Percentiles rank a stretch among this genome's conserved stretches.
Evolutionary conservation across 805 yeast species (phyloP).

Genomic region (Priceomyces medius): DNA sequence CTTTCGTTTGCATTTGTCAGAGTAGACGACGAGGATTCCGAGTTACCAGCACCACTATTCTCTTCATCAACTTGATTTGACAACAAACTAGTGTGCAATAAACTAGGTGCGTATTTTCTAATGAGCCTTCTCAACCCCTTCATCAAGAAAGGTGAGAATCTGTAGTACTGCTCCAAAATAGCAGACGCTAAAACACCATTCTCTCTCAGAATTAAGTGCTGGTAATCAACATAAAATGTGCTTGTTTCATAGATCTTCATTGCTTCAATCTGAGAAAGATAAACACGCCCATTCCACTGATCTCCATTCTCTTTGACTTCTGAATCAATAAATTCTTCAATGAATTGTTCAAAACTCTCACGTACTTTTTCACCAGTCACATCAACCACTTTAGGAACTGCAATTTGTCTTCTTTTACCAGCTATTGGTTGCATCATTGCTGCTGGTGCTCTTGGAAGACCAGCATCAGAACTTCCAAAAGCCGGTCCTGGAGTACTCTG

Average conservation of each 20-base stretch:
- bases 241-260: slow-evolving; percentile 74
- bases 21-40: slow-evolving; percentile 36
- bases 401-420: slow-evolving; percentile 56
- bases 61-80: slow-evolving; percentile 36
- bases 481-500: slow-evolving; percentile 14
- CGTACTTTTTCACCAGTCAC: slow-evolving; percentile 91
- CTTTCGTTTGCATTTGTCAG: slow-evolving; percentile 58
- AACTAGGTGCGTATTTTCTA: slow-evolving; percentile 70
- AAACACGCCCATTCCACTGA: slow-evolving; percentile 55
- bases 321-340: slow-evolving; percentile 59
- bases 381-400: slow-evolving; percentile 85
- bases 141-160: slow-evolving; percentile 83
- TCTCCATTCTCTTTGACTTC: slow-evolving; percentile 27
- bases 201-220: slow-evolving; percentile 70
- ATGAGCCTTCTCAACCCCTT: slow-evolving; percentile 73
- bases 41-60: slow-evolving; percentile 16
- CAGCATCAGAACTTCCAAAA: neutral
- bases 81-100: slow-evolving; percentile 47
- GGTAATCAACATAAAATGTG: slow-evolving; percentile 82
- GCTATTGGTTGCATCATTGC: slow-evolving; percentile 16
- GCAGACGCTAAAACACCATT: slow-evolving; percentile 89
- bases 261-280: slow-evolving; percentile 75
- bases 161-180: slow-evolving; percentile 84
- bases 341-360: slow-evolving; percentile 82
- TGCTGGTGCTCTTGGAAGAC: slow-evolving; percentile 10